phyloP scores from a whole-genome alignment of 176 grass and related monocot genomes.

The Typha latifolia region DNA sequence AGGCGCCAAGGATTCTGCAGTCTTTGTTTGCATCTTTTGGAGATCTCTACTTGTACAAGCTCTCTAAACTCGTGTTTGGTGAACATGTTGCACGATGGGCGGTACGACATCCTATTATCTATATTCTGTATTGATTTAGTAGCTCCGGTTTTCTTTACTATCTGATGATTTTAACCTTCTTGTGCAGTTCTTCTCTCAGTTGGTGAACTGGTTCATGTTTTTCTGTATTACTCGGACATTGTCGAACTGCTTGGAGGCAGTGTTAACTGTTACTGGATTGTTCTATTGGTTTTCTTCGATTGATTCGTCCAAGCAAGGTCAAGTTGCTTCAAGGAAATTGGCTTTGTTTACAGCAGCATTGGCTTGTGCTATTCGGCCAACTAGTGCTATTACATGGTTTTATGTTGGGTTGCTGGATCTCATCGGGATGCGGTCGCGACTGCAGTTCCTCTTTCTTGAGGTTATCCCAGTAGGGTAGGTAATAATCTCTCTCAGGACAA shows the following conservation, averaged over 20 bases:
- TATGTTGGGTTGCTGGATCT: constrained; percentile 82
- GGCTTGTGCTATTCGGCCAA: constrained; percentile 82
- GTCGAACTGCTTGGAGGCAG: constrained; percentile 86
- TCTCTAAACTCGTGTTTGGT: constrained; percentile 72
- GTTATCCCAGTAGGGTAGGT: constrained; percentile 76
- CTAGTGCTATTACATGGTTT: constrained; percentile 88
- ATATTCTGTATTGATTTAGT: constrained; percentile 7
- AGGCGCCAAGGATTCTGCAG: constrained; percentile 72
- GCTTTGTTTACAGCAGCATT: constrained; percentile 60
- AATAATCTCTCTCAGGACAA: constrained; percentile 12
- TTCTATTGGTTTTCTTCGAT: constrained; percentile 75
- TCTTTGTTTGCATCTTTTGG: constrained; percentile 65
- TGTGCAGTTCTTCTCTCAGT: constrained; percentile 64
- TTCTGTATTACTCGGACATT: constrained; percentile 81
- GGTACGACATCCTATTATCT: constrained; percentile 44
- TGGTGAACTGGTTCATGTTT: constrained; percentile 92
- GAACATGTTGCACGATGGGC: constrained; percentile 65
- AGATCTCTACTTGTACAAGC: constrained; percentile 76
- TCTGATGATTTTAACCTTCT: constrained; percentile 35
- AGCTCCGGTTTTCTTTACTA: not conserved
- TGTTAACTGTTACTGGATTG: constrained; percentile 64
- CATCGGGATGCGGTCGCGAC: constrained; percentile 48
- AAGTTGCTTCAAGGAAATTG: constrained; percentile 49
- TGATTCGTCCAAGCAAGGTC: constrained; percentile 27
- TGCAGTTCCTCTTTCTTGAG: constrained; percentile 49